Conservation (phyloP, 345 rosid genomes). For the Pugionium cornutum region DNA sequence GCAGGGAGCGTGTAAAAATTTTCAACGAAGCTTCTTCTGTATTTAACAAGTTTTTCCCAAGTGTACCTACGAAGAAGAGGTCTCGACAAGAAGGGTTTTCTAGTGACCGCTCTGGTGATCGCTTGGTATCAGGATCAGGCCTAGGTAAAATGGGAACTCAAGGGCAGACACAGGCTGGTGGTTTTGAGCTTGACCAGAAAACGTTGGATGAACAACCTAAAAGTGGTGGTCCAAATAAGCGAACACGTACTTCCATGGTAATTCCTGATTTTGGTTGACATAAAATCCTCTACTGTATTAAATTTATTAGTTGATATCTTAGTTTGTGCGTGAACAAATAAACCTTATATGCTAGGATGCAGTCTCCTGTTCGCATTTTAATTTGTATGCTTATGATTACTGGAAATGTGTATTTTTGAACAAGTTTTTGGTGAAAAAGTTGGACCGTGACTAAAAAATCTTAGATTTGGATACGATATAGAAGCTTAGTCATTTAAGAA, state of each 20-base stretch:
- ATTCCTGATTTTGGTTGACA: constrained; percentile 28
- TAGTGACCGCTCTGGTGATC: constrained; percentile 69
- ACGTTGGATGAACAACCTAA: constrained; percentile 75
- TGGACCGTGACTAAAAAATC: not conserved
- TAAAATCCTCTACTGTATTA: constrained; percentile 4
- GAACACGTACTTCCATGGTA: constrained; percentile 90
- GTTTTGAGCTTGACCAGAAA: constrained; percentile 74
- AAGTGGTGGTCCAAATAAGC: constrained; percentile 70
- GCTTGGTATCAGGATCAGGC: constrained; percentile 53
- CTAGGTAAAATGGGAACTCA: constrained; percentile 76
- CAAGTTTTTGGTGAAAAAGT: constrained; percentile 22
- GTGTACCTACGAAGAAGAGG: constrained; percentile 73
- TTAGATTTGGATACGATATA: not conserved
- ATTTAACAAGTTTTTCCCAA: constrained; percentile 73
- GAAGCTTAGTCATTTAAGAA: constrained; percentile 9
- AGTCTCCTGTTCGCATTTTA: not conserved
- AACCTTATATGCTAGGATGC: constrained; percentile 13
- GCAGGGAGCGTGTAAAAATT: constrained; percentile 75
- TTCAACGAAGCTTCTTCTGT: constrained; percentile 82
- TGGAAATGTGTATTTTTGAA: constrained; percentile 13
- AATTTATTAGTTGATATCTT: constrained; percentile 10
- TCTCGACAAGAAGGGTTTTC: constrained; percentile 70
- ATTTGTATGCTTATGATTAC: constrained; percentile 4
- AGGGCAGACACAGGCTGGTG: constrained; percentile 51
- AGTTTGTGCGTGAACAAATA: constrained; percentile 1